Base-by-base conservation (phyloP, 495 filamentous ascomycete species). In the Lentithecium fluviatile region DNA sequence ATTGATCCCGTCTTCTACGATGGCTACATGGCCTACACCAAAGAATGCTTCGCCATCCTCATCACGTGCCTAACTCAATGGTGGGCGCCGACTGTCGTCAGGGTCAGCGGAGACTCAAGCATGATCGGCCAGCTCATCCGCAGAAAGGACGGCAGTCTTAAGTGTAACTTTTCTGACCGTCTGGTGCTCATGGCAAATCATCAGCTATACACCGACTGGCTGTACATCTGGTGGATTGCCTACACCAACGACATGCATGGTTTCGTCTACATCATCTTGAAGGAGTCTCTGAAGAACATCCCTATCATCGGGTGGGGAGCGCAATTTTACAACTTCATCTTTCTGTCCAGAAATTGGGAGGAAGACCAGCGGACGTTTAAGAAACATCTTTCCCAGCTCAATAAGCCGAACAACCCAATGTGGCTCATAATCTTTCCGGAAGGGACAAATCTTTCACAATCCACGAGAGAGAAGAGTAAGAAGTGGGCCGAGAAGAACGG, bases 211-310 rank as follows among this genome's bases (percentile, higher is more conserved):
- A 75, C 73, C 5, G 74, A 76, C 62, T 76, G 74, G 74, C 56
- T 76, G 43, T 76, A 76, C 48, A 67, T 76, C 24, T 76, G 74
- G 74, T 76, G 74, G 74, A 71, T 75, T 43, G 74, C 74, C 11
- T 76, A 75, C 54, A 76, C 74, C 2, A 74, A 74, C 63, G 63
- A 65, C 58, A 76, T 76, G 74, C 74, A 76, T 40, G 74, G 74
- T 24, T 70, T 64, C 24, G 69, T 76, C 64, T 75, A 75, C 65
- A 76, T 76, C 59, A 75, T 76, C 49, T 60, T 76, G 6, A 76
- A 76, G 47, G 73, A 76, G 45, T 73, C 71, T n/a, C 45, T 76
- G 46, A 73, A 71, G 55, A 67, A 71, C 25, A 68, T 76, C 19
- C 74, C 74, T 1, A 70, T 76, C 54, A 64, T 76, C 23, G 74